Percentiles rank a stretch among this genome's conserved stretches.
phyloP scores from a whole-genome alignment of 2,329 filamentous ascomycete genomes.

The Ascochyta rabiei region DNA sequence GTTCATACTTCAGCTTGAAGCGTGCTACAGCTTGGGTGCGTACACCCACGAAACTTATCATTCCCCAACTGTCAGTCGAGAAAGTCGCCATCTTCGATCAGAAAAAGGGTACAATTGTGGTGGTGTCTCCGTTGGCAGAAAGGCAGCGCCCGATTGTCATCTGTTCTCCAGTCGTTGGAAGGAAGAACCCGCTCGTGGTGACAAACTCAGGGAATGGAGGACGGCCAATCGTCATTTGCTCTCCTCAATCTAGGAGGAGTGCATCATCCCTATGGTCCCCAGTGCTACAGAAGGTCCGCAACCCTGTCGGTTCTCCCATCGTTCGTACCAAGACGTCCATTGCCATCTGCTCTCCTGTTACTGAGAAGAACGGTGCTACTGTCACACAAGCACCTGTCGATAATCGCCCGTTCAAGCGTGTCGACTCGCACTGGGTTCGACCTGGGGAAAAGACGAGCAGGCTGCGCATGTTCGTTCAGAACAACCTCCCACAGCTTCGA shows the following conservation, averaged over 20 bases:
- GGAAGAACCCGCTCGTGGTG: slow-evolving; percentile 29
- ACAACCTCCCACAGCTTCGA: slow-evolving; percentile 10
- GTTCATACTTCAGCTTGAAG: slow-evolving; percentile 35
- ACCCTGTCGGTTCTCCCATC: slow-evolving; percentile 29
- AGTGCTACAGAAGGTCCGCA: slow-evolving; percentile 28
- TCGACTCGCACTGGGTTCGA: slow-evolving; percentile 29
- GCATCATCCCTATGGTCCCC: slow-evolving; percentile 22
- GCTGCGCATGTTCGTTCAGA: slow-evolving; percentile 12
- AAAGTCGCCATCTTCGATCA: slow-evolving; percentile 30
- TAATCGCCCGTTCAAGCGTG: slow-evolving; percentile 16
- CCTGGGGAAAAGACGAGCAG: slow-evolving; percentile 24
- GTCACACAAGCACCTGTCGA: slow-evolving; percentile 17
- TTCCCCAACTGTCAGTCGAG: slow-evolving; percentile 20
- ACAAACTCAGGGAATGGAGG: slow-evolving; percentile 24
- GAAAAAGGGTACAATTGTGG: slow-evolving; percentile 29
- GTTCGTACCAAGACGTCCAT: slow-evolving; percentile 30
- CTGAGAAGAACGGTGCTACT: slow-evolving; percentile 17
- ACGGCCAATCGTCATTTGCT: slow-evolving; percentile 32
- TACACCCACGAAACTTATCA: slow-evolving; percentile 16
- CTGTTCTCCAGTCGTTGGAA: slow-evolving; percentile 31
- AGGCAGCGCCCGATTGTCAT: slow-evolving; percentile 33
- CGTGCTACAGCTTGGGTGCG: slow-evolving; percentile 17
- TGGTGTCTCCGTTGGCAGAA: slow-evolving; percentile 29
- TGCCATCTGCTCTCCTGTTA: slow-evolving; percentile 21
- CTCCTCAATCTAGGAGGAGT: slow-evolving; percentile 23